Base-by-base conservation (phyloP, 257 asterid genomes). In the Fraxinus pennsylvanica region DNA sequence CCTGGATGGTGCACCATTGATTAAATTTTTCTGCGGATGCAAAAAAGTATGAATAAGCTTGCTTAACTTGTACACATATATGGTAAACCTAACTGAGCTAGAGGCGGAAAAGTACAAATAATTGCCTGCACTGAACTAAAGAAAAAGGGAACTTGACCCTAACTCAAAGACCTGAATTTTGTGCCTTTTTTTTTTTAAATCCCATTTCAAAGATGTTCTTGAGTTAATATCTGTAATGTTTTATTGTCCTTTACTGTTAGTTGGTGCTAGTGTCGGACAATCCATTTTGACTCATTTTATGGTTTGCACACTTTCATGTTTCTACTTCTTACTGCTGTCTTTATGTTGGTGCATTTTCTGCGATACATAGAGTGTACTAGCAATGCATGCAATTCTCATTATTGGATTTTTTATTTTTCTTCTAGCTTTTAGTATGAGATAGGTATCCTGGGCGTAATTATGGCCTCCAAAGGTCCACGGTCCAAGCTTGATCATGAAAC, bases 391-490 rank as follows among this genome's bases (percentile, higher is more conserved):
- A 79, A 76, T 79, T 30, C 47, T n/a, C 17, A 63, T 36, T 78
- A 45, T 68, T 61, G 17, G 22, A 19, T 63, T 79, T 77, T 25
- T 50, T 47, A 13, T 77, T 77, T 25, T 43, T 76, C 71, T 59
- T 82, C 85, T 78, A 82, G 90, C 68, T 77, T 71, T 69, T 75
- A 86, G 78, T 69, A 86, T 90, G 94, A 81, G 85, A 79, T 87
- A 87, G 84, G 72, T 75, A 81, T 85, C 74, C 74, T 66, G 77
- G 78, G 45, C 75, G 79, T 80, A 86, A 81, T 73, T 83, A 96
- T 96, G 99, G 98, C 97, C 92, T 93, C 99, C 76, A 96, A 93
- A 91, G 99, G 98, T 89, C 96, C 91, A 72, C 91, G 96, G 91
- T 92, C 92, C 79, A 96, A 90, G 81, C 92, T 86, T 85, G 99